A percentile compares a stretch with the other conserved stretches of the same genome.
phyloP scores from a whole-genome alignment of 257 asterid species.

The Solanum appendiculatum region DNA sequence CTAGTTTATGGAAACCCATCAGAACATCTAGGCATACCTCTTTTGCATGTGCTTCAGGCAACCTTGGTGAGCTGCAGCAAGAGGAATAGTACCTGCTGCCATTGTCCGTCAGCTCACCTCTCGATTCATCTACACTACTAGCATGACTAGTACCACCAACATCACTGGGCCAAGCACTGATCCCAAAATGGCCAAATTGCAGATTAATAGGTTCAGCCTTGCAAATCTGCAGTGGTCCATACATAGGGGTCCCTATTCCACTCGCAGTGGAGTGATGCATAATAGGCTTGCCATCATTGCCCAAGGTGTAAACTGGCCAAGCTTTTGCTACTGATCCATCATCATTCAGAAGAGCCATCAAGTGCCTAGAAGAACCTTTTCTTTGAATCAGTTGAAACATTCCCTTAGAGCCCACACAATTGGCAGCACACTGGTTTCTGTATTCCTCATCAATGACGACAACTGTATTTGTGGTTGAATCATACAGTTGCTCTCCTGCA shows the following conservation, averaged over 20 bases:
- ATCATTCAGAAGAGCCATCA: constrained; percentile 89
- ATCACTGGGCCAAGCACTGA: constrained; percentile 93
- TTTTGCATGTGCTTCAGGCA: constrained; percentile 74
- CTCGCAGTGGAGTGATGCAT: constrained; percentile 22
- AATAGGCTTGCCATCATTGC: constrained; percentile 37
- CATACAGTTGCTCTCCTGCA: constrained; percentile 72
- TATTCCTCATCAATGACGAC: constrained; percentile 78
- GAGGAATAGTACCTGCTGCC: constrained; percentile 82
- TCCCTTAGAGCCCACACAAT: constrained; percentile 87
- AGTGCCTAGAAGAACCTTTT: constrained; percentile 78
- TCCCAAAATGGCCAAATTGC: constrained; percentile 93
- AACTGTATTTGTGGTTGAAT: constrained; percentile 67
- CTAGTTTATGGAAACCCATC: background rate
- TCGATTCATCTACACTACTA: constrained; percentile 81
- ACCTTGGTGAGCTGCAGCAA: constrained; percentile 93
- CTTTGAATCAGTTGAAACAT: constrained; percentile 97
- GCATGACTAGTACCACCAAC: constrained; percentile 88
- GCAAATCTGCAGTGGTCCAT: constrained; percentile 75
- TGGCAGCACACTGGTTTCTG: constrained; percentile 84
- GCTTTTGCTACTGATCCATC: constrained; percentile 99
- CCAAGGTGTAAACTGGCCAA: constrained; percentile 77
- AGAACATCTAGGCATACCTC: constrained; percentile 42
- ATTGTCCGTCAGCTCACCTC: constrained; percentile 73
- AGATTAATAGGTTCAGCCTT: constrained; percentile 84
- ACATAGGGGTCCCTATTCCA: constrained; percentile 61